Conservation (phyloP, 805 yeast species). For the Suhomyces tanzawaensis region DNA sequence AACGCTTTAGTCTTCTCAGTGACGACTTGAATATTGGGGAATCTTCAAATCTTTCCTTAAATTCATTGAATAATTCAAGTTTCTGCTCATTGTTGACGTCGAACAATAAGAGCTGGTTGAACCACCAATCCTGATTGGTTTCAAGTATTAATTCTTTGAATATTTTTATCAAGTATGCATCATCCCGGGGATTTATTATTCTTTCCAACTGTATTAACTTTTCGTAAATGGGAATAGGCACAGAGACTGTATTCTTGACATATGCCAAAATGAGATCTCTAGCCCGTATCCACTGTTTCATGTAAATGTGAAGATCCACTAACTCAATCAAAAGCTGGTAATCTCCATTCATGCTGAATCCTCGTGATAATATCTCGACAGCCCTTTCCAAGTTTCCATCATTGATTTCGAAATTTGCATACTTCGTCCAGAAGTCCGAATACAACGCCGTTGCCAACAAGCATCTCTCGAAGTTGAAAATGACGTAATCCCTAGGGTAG, state of each 20-base stretch:
- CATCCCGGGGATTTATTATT: slow-evolving; percentile 24
- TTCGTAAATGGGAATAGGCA: slow-evolving; percentile 36
- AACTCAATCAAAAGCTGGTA: slow-evolving; percentile 37
- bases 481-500: slow-evolving; percentile 21
- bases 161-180: slow-evolving; percentile 24
- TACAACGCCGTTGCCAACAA: slow-evolving; percentile 45
- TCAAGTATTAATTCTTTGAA: slow-evolving; percentile 26
- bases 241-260: slow-evolving; percentile 17
- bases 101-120: slow-evolving; percentile 30
- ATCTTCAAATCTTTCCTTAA: slow-evolving; percentile 12
- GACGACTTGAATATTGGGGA: slow-evolving; percentile 10
- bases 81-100: slow-evolving; percentile 16
- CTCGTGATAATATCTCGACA: slow-evolving; percentile 35
- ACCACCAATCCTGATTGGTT: slow-evolving; percentile 35
- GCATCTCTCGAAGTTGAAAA: slow-evolving; percentile 48
- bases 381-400: slow-evolving; percentile 34
- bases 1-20: slow-evolving; percentile 3
- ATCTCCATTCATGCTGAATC: slow-evolving; percentile 27
- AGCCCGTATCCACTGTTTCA: slow-evolving; percentile 37
- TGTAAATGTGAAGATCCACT: slow-evolving; percentile 42
- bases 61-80: slow-evolving; percentile 23
- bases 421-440: slow-evolving; percentile 49
- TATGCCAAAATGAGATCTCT: slow-evolving; percentile 31
- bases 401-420: slow-evolving; percentile 40
- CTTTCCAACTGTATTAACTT: slow-evolving; percentile 45